Evolutionary conservation across 768 basidiomycete species (phyloP), one percentile per base, ranked within the genome.

Genomic region (Mycena rebaudengoi): DNA sequence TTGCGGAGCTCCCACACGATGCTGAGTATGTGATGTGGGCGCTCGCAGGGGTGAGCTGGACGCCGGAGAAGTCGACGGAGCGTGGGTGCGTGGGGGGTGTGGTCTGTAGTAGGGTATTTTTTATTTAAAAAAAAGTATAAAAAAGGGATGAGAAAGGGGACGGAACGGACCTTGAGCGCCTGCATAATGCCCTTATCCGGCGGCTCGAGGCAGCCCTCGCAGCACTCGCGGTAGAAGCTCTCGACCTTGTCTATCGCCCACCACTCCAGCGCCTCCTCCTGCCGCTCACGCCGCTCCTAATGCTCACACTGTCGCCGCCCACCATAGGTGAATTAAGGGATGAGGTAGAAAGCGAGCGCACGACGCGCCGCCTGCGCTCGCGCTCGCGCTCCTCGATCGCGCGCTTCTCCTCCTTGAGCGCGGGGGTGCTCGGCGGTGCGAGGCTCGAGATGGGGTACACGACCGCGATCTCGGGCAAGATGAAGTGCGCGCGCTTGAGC

Each of bases 1-100:
- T 95, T 96, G 26, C 91, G 83, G 20, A 98, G 79, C 0, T 96
- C 96, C 92, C 96, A 98, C 75, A 98, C 95, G 60, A 98, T 90
- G 8, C 88, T 87, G 66, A 99, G 88, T 14, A 98, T 88, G 76
- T 99, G 18, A 95, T 89, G 13, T 90, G 88, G 0, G 94, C 91
- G 0, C 87, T 82, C 2, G 88, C 83, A 2, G 83, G 75, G 0
- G 87, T 91, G 20, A 99, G 82, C 69, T 90, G 90, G 20, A 91
- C 87, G 11, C 91, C 87, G 2, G 94, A 90, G n/a, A 95, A 80
- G 74, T 95, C 91, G 18, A 96, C 84, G 0, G 88, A 82, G 18
- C 94, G 85, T 0, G 94, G 93, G 40, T 78, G 82, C 11, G 81
- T 82, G 11, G 78, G 70, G 20, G 86, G 78, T 32, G 87, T 86